phyloP scores from a whole-genome alignment of 1,139 yeast species.

The Pichia inconspicua region DNA sequence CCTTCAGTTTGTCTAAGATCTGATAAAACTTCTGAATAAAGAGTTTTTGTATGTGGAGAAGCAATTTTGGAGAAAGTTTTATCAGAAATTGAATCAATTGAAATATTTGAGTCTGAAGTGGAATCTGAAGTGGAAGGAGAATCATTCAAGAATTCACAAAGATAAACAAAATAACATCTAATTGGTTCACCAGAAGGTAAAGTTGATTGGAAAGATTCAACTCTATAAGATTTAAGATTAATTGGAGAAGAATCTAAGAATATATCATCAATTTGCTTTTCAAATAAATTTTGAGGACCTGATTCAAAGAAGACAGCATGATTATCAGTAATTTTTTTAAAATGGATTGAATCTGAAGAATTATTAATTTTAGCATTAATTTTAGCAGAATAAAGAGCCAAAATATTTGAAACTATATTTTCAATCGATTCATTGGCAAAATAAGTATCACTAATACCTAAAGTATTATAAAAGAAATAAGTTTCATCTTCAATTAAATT shows the following conservation, averaged over 20 bases:
- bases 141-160: constrained; percentile 49
- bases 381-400: constrained; percentile 86
- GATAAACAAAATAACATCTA: constrained; percentile 77
- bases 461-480: constrained; percentile 77
- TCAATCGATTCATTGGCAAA: constrained; percentile 79
- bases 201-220: constrained; percentile 78
- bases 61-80: constrained; percentile 72
- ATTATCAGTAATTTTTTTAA: constrained; percentile 68
- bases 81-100: constrained; percentile 67
- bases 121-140: constrained; percentile 18
- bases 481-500: constrained; percentile 78
- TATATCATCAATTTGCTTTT: constrained; percentile 68
- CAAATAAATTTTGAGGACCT: constrained; percentile 33
- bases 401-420: constrained; percentile 75
- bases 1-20: constrained; percentile 75
- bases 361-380: constrained; percentile 69
- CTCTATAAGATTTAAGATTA: constrained; percentile 50
- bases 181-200: constrained; percentile 31
- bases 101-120: constrained; percentile 28
- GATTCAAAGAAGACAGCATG: constrained; percentile 89
- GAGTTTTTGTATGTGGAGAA: constrained; percentile 65
- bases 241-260: constrained; percentile 46
- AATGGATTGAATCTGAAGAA: constrained; percentile 49
- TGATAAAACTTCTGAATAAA: constrained; percentile 66
- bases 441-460: constrained; percentile 89